Evolutionary conservation across 2,329 filamentous ascomycete species (phyloP).

Genomic region (Colletotrichum spinosum): DNA sequence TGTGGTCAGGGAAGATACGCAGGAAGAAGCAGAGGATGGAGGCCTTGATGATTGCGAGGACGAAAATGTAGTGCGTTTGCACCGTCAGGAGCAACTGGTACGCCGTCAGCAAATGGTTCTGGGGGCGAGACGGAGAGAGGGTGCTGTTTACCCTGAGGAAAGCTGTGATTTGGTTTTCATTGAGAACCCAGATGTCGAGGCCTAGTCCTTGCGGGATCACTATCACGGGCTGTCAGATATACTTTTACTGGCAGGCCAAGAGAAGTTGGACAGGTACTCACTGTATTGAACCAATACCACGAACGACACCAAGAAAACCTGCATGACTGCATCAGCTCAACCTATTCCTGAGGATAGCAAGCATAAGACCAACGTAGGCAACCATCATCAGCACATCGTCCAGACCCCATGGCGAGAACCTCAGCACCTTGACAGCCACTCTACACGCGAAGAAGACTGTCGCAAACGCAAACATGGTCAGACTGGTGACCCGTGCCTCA

Average conservation of each 20-base stretch:
- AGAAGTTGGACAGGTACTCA: neutral
- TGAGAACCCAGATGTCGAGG: constrained; percentile 60
- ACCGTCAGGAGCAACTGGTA: constrained; percentile 48
- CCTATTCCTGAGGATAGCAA: too few relatives aligned
- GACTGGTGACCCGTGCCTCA: constrained; percentile 16
- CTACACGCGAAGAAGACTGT: constrained; percentile 16
- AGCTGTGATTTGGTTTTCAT: constrained; percentile 12
- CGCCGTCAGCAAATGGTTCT: constrained; percentile 40
- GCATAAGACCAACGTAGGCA: constrained; percentile 2
- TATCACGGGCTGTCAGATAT: neutral
- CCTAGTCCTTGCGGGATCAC: constrained; percentile 55
- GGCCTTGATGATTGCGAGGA: constrained; percentile 48
- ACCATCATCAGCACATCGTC: constrained; percentile 11
- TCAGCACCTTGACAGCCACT: constrained; percentile 6
- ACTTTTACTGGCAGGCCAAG: too few relatives aligned
- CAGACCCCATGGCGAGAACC: constrained; percentile 10
- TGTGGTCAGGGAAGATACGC: constrained; percentile 46
- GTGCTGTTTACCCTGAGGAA: constrained; percentile 7
- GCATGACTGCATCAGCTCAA: neutral
- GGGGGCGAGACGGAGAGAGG: constrained; percentile 40
- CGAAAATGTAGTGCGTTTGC: constrained; percentile 49
- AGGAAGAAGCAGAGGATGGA: constrained; percentile 51
- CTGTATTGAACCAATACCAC: constrained; percentile 8
- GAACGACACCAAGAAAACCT: constrained; percentile 15
- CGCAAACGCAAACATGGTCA: constrained; percentile 16